Base-by-base conservation (phyloP, 148 eudicot species). In the Cornus florida region DNA sequence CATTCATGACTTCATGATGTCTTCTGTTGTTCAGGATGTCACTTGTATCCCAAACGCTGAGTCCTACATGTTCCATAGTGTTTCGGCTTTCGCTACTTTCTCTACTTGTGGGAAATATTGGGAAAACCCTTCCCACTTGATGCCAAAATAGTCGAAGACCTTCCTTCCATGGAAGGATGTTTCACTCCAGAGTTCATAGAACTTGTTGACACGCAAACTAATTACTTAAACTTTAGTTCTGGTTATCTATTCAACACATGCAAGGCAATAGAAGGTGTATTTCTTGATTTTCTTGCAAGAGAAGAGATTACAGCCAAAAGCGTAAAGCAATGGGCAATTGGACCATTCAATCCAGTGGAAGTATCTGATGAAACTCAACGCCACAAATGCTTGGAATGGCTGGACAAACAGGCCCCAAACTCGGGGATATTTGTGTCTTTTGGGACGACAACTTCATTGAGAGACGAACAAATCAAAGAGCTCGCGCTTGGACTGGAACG, bases 341-440 rank as follows among this genome's bases (percentile, higher is more conserved):
- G n/a, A n/a, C n/a, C n/a, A n/a, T n/a, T n/a, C n/a, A n/a, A n/a
- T n/a, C 32, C 41, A 2, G 20, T 11, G 22, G 16, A 10, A 20
- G 4, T 12, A 7, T 23, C 31, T 6, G 50, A 70, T 41, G 1
- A 76, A 6, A 16, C 2, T 33, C 56, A 69, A 9, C 19, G 17
- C 10, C 67, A 77, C 73, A 68, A 69, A 69, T 69, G 48, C 14
- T 33, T 91, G 33, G 83, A 86, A 0, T 91, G 91, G 92, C 91
- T 93, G 0, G 92, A 93, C 48, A 82, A 81, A 69, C 94, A 87
- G 50, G 84, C 64, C 32, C 74, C 72, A 22, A 79, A 83, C 57
- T 90, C 94, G 0, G 98, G 90, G 8, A 74, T 92, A 0, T 92
- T 76, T 56, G 89, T 92, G 8, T 89, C 92, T 0, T 94, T 94